These are phyloP conservation scores for Udeniomyces megalosporus DNA, from an alignment of 768 basidiomycete species.

Conservation along the genomic window DNA sequence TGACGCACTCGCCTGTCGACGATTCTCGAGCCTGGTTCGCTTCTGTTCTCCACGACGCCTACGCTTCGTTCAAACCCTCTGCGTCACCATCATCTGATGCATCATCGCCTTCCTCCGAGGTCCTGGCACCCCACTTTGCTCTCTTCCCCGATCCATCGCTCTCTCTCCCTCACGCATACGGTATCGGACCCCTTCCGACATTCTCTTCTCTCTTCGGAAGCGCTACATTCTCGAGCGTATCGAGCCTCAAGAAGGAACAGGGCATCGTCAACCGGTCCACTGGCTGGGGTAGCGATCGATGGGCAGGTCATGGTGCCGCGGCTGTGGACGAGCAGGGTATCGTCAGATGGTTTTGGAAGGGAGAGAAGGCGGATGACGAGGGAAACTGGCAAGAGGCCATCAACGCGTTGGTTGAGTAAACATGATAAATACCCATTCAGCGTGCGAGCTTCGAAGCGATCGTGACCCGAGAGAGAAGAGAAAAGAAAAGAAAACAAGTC, in stretches of 20 bases:
- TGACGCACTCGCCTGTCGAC: conserved; percentile 4
- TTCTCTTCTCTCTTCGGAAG: background rate
- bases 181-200: conserved; percentile 1
- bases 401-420: background rate
- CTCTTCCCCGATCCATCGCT: conserved; percentile 10
- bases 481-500: no score
- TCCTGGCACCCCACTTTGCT: conserved; percentile 8
- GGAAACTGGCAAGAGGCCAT: conserved; percentile 8
- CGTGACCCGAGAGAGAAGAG: no score
- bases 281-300: conserved; percentile 8
- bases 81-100: background rate
- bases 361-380: conserved; percentile 8
- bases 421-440: no score
- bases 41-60: conserved; percentile 5
- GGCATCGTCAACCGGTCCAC: conserved; percentile 12
- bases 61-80: background rate
- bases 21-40: conserved; percentile 13
- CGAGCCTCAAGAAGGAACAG: background rate
- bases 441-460: no score
- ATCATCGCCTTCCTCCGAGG: background rate
- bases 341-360: conserved; percentile 5
- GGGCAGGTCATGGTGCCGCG: conserved; percentile 6
- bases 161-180: conserved; percentile 2
- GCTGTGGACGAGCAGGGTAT: background rate
- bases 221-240: background rate